Conservation (phyloP, 257 asterid species). For the Oldenlandia corymbosa region DNA sequence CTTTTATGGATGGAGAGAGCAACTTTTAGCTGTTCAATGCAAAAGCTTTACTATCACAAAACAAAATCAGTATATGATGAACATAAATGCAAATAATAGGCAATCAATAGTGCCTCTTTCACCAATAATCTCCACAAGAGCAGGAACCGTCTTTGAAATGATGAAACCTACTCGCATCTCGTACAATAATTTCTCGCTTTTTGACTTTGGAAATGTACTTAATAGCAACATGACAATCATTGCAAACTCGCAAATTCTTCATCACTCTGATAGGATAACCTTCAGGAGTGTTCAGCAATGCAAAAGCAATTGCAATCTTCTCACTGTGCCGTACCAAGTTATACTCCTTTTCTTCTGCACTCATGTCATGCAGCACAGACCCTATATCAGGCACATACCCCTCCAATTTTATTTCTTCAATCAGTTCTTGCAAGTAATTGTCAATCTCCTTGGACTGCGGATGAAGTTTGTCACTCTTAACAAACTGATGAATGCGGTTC, state of each 20-base stretch:
- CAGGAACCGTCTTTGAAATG: conserved; percentile 67
- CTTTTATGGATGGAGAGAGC: too few relatives aligned
- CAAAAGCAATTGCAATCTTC: conserved; percentile 77
- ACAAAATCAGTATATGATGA: too few relatives aligned
- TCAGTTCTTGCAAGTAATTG: conserved; percentile 48
- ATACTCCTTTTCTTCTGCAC: conserved; percentile 64
- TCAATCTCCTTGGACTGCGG: conserved; percentile 44
- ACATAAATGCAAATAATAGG: too few relatives aligned
- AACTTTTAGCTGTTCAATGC: too few relatives aligned
- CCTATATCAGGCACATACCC: conserved; percentile 68
- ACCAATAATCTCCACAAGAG: conserved; percentile 90
- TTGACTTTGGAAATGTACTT: conserved; percentile 54
- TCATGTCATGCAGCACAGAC: conserved; percentile 71
- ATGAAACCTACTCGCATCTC: conserved; percentile 80
- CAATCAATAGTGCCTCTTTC: neutral
- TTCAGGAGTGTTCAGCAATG: conserved; percentile 52
- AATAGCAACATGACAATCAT: conserved; percentile 69
- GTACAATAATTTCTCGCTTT: conserved; percentile 49
- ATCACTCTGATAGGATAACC: conserved; percentile 65
- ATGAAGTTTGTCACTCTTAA: conserved; percentile 56
- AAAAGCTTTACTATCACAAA: too few relatives aligned
- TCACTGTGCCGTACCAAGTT: conserved; percentile 72
- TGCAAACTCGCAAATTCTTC: conserved; percentile 79
- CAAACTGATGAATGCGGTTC: conserved; percentile 53
- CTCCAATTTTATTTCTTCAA: conserved; percentile 41